A percentile compares a stretch with the other conserved stretches of the same genome.
Conservation (phyloP, 2,329 filamentous ascomycete species). For the Pseudopyrenochaeta lycopersici region DNA sequence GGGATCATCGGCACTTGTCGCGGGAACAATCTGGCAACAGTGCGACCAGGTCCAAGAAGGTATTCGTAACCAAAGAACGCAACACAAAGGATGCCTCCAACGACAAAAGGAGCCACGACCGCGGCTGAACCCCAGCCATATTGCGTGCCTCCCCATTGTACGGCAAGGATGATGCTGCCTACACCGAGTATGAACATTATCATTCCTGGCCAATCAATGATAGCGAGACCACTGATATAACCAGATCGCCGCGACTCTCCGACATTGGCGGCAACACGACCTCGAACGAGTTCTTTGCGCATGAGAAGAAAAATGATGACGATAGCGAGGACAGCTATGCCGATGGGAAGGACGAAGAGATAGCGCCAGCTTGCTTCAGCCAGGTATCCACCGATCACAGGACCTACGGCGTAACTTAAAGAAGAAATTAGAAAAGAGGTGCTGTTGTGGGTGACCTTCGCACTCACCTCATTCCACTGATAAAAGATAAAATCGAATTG, state of each 20-base stretch:
- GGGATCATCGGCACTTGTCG: slow-evolving; percentile 71
- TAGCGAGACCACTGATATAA: slow-evolving; percentile 50
- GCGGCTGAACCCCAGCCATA: slow-evolving; percentile 65
- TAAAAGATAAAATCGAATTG: slow-evolving; percentile 69
- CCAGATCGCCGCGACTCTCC: slow-evolving; percentile 42
- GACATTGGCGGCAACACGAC: slow-evolving; percentile 52
- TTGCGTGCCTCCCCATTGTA: slow-evolving; percentile 66
- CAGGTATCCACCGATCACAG: slow-evolving; percentile 68
- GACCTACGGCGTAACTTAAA: slow-evolving; percentile 65
- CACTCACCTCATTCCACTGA: slow-evolving; percentile 61
- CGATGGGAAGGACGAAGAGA: slow-evolving; percentile 66
- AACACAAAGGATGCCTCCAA: slow-evolving; percentile 59
- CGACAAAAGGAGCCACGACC: slow-evolving; percentile 63
- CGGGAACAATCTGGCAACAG: slow-evolving; percentile 60
- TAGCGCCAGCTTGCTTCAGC: slow-evolving; percentile 69
- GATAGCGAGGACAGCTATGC: slow-evolving; percentile 56
- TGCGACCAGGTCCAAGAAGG: slow-evolving; percentile 61
- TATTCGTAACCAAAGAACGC: slow-evolving; percentile 63
- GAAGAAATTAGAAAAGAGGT: background rate
- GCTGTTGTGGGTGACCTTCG: background rate
- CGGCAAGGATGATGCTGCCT: slow-evolving; percentile 47
- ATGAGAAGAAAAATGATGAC: slow-evolving; percentile 66
- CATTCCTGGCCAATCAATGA: slow-evolving; percentile 54
- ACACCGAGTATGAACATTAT: slow-evolving; percentile 46
- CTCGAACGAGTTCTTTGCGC: slow-evolving; percentile 66